Conservation (phyloP, 116 monocot species). For the Trichopus zeylanicus region DNA sequence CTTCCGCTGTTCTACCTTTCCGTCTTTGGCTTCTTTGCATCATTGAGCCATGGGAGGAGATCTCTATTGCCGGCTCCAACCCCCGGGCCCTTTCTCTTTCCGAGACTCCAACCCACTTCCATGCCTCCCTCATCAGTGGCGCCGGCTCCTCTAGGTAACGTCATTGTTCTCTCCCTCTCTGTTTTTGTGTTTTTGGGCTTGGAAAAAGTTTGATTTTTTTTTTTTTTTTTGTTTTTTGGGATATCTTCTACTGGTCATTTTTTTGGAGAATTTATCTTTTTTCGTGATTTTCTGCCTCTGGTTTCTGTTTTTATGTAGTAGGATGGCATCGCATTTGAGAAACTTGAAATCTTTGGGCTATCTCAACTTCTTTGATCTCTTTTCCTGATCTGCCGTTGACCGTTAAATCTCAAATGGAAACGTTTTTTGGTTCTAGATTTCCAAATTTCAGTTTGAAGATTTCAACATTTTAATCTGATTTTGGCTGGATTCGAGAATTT, state of each 20-base stretch:
- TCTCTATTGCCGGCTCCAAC: slow-evolving; percentile 13
- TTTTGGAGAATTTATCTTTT: neutral
- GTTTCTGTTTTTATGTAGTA: neutral
- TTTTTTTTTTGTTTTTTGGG: neutral
- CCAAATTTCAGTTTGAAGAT: too few species aligned
- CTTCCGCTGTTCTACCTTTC: neutral
- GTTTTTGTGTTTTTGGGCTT: too few species aligned
- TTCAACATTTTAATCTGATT: too few species aligned
- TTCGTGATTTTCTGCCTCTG: neutral
- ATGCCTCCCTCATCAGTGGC: slow-evolving; percentile 17
- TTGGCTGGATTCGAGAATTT: too few species aligned
- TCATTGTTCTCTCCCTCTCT: too few species aligned
- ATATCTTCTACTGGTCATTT: neutral
- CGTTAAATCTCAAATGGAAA: too few species aligned
- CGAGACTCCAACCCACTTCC: slow-evolving; percentile 4
- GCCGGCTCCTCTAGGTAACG: slow-evolving; percentile 38
- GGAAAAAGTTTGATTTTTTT: neutral
- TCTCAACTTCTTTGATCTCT: neutral
- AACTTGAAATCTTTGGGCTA: neutral
- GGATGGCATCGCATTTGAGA: neutral
- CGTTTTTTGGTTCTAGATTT: too few species aligned
- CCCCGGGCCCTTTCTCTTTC: neutral
- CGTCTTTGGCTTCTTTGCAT: slow-evolving; percentile 10
- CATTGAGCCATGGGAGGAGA: slow-evolving; percentile 22
- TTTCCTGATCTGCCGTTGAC: too few species aligned